Evolutionary conservation across 257 asterid species (phyloP), one percentile per base, ranked within the genome.

Genomic region (Lycium ferocissimum): DNA sequence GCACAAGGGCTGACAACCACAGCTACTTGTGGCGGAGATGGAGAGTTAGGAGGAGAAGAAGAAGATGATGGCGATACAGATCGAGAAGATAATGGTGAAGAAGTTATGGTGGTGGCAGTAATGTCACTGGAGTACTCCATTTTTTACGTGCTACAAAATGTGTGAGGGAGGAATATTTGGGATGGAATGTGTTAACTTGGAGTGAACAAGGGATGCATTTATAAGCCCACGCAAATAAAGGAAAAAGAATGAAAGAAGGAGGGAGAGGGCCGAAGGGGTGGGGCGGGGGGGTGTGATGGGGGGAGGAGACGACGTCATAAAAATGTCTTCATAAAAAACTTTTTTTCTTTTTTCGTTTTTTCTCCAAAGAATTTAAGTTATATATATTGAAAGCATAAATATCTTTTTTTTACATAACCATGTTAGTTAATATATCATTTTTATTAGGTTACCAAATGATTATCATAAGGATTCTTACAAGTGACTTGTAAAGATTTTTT

Each of bases 1-100:
- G 86, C 86, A 15, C 86, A 83, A 6, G 86, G 82, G 86, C 82
- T 95, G 22, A 90, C 83, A n/a, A 87, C 93, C 62, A 87, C 72
- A 1, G 11, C 12, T 53, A 86, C 82, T 56, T 59, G 79, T 0
- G 54, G 79, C 1, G 90, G 84, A 3, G 89, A 63, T 38, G 91
- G 57, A 13, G 87, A 83, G 7, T 89, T 86, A 14, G 89, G 84
- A 9, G 89, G 66, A 9, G 91, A 82, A 2, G 87, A 33, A 2
- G 86, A 33, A 2, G 86, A 83, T 11, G 91, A 73, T 26, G 91
- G 90, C 4, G 90, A 89, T 22, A 84, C 65, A 0, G 89, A 87
- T 20, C 89, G 88, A 62, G 86, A 88, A 62, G 86, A 88, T 67
- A 86, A 51, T 45, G 54, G 65, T 2, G 90, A 59, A 1, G 90